Evolutionary conservation across 352 stramenopile species (phyloP).

Genomic region (Globisporangium rhizosaccharum): DNA sequence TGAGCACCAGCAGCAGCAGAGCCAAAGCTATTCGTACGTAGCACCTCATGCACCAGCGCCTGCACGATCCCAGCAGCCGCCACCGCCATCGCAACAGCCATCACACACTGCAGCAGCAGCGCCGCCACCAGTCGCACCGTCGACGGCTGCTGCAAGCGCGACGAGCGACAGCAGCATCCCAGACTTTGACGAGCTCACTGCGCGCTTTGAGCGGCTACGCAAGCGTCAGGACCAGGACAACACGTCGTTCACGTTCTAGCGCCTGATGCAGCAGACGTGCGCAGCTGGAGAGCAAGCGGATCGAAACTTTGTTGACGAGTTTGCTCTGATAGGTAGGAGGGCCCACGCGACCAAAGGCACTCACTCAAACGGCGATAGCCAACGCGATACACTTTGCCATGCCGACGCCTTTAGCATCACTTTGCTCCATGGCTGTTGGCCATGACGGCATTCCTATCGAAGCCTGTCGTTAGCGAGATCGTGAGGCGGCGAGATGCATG

Average conservation of each 20-base stretch:
- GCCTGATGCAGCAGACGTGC: too few relatives aligned
- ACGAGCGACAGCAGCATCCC: constrained; percentile 38
- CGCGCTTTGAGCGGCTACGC: constrained; percentile 88
- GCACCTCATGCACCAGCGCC: constrained; percentile 3
- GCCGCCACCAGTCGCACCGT: constrained; percentile 4
- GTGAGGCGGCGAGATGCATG: neutral
- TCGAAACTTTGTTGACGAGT: too few relatives aligned
- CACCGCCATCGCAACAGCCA: constrained; percentile 2
- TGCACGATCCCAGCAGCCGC: neutral
- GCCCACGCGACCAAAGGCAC: too few relatives aligned
- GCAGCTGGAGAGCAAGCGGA: too few relatives aligned
- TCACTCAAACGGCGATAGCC: too few relatives aligned
- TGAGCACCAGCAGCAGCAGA: constrained; percentile 1
- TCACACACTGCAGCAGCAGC: neutral
- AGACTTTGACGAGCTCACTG: constrained; percentile 92
- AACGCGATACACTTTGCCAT: too few relatives aligned
- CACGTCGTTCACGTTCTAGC: constrained; percentile 66
- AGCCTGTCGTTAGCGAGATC: too few relatives aligned
- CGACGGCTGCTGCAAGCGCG: neutral
- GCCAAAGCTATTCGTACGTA: constrained; percentile 12
- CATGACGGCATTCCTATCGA: too few relatives aligned
- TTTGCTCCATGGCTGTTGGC: too few relatives aligned
- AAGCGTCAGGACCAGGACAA: constrained; percentile 64
- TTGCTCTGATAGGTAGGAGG: too few relatives aligned
- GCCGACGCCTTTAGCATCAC: too few relatives aligned